Percentiles rank a stretch among this genome's conserved stretches.
Evolutionary conservation across 257 asterid genomes (phyloP).

Genomic region (Mentha longifolia): DNA sequence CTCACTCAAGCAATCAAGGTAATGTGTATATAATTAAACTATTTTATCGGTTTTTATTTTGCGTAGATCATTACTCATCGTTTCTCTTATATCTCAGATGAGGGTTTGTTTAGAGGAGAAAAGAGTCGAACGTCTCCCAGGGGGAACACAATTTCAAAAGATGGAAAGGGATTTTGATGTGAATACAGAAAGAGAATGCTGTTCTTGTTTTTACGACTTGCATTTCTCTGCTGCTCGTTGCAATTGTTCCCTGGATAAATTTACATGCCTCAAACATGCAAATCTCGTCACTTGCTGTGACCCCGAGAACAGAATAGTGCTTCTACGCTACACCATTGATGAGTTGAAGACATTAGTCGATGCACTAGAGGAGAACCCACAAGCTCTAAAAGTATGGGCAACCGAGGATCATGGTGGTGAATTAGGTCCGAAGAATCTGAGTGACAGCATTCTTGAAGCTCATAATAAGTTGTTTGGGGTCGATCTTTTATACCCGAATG

Average conservation of each 20-base stretch:
- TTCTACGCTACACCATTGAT: constrained; percentile 55
- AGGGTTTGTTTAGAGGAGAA: constrained; percentile 64
- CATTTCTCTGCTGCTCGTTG: constrained; percentile 63
- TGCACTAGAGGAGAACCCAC: constrained; percentile 54
- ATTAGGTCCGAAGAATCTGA: constrained; percentile 34
- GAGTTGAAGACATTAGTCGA: constrained; percentile 60
- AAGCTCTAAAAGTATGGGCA: constrained; percentile 49
- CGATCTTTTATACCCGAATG: constrained; percentile 40
- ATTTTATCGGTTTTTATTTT: not conserved
- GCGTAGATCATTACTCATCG: not conserved
- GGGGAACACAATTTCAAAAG: constrained; percentile 34
- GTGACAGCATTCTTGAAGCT: constrained; percentile 18
- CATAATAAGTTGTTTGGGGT: constrained; percentile 47
- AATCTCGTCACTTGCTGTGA: constrained; percentile 51
- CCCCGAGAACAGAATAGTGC: constrained; percentile 45
- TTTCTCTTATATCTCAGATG: constrained; percentile 39
- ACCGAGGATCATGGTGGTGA: constrained; percentile 27
- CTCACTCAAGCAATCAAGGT: constrained; percentile 80
- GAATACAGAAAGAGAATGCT: constrained; percentile 63
- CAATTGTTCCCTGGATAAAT: constrained; percentile 56
- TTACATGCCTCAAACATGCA: constrained; percentile 69
- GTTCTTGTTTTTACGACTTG: constrained; percentile 71
- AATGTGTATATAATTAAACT: not conserved
- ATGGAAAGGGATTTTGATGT: constrained; percentile 63
- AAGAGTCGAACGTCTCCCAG: constrained; percentile 50